Conservation (phyloP, 1,284 basidiomycete genomes). For the Trichosporon sp. region DNA sequence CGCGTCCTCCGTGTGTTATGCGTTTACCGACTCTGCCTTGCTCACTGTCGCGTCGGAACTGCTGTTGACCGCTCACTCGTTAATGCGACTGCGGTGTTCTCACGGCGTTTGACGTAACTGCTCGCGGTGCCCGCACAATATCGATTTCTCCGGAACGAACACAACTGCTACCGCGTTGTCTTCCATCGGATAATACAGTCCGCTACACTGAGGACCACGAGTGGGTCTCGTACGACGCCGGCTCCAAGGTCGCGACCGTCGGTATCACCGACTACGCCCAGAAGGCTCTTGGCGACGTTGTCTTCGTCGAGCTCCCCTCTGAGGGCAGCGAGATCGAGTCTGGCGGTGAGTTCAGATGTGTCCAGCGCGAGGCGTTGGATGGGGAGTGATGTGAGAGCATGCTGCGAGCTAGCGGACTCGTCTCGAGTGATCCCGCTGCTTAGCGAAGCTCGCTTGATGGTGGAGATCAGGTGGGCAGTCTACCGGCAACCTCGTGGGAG, state of each 20-base stretch:
- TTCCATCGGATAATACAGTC: slow-evolving; percentile 51
- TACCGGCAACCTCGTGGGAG: too few species aligned
- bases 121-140: not conserved
- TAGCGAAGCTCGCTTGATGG: too few species aligned
- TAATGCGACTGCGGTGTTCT: not conserved
- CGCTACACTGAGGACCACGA: slow-evolving; percentile 89
- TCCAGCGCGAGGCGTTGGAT: not conserved
- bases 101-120: slow-evolving; percentile 1
- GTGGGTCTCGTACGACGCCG: slow-evolving; percentile 72
- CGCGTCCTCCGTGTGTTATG: not conserved
- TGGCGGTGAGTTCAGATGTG: slow-evolving; percentile 59
- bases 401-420: too few species aligned
- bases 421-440: too few species aligned
- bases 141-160: not conserved
- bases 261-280: slow-evolving; percentile 94
- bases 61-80: not conserved
- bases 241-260: slow-evolving; percentile 72
- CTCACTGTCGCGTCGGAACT: not conserved
- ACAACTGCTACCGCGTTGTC: not conserved
- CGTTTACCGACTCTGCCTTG: not conserved
- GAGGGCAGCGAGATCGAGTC: slow-evolving; percentile 63
- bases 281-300: slow-evolving; percentile 87
- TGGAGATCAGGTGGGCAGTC: too few species aligned
- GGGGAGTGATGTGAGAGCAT: not conserved
- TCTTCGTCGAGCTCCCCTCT: slow-evolving; percentile 87